Base-by-base conservation (phyloP, 768 basidiomycete genomes). In the Mrakia hoshinonis region DNA sequence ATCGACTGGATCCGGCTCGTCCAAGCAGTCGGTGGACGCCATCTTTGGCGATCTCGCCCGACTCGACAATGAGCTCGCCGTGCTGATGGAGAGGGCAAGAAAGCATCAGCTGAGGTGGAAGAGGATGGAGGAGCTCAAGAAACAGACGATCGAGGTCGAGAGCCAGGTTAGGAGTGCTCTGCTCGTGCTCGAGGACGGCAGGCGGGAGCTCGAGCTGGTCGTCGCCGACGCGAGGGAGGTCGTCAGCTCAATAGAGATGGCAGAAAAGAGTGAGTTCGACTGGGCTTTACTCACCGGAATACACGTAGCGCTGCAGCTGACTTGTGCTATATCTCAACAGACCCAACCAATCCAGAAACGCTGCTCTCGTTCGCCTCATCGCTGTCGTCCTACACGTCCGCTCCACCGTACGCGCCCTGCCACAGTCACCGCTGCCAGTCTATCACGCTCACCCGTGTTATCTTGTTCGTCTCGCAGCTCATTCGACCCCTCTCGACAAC, bases 371-470 rank as follows among this genome's bases (percentile, higher is more conserved):
- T 61, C 54, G 72, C 72, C 24, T 34, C 67, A 1, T 49, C 66
- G 4, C 72, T 73, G 15, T 55, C 72, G 3, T 47, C 55, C 20
- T 73, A 73, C 58, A 73, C 72, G 0, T 73, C 72, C 18, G 72
- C 72, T 29, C 72, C 72, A 24, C 72, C 72, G 52, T 61, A 34
- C 34, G 46, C 26, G 12, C 48, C 6, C 38, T 11, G 22, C 31
- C 47, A n/a, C 47, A 9, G 12, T 3, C 26, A 12, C 20, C 1
- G 20, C 7, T 15, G 15, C 47, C 2, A 46, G 20, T 24, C 43
- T 48, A 11, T 24, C 1, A 2, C 47, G n/a, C 63, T 31, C 22
- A 64, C 43, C 46, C 31, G 20, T 66, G 43, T 9, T 34, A 9
- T 20, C 47, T 34, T 29, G 29, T 34, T 24, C 15, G 24, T 48